Conservation (phyloP, 1,139 yeast species). For the Suhomyces yuchorum region DNA sequence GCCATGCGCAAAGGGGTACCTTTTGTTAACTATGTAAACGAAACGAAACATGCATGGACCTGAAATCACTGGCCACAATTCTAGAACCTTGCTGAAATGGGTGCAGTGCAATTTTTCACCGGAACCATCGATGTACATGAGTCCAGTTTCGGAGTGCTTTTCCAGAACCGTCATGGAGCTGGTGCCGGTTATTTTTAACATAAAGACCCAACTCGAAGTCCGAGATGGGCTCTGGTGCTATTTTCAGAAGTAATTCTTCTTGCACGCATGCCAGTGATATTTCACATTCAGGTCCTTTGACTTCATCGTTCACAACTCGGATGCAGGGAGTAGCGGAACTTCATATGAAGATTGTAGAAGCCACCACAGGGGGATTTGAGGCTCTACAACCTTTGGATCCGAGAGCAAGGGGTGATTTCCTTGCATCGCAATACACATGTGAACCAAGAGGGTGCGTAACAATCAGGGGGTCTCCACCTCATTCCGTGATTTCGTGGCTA, state of each 20-base stretch:
- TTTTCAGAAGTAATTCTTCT: neutral
- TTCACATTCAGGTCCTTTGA: neutral
- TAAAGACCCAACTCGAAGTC: neutral
- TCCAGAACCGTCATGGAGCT: neutral
- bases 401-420: neutral
- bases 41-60: neutral
- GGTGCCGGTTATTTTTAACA: neutral
- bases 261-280: neutral
- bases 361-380: neutral
- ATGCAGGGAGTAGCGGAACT: neutral
- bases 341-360: neutral
- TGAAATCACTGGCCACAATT: neutral
- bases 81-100: neutral
- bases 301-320: neutral
- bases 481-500: too few species aligned
- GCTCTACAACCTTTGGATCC: neutral
- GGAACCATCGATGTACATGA: neutral
- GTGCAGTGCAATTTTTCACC: neutral
- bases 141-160: neutral
- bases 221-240: neutral
- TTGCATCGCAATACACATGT: too few species aligned
- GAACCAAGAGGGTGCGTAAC: too few species aligned
- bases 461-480: too few species aligned
- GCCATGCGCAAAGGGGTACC: neutral
- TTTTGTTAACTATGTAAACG: neutral